phyloP scores from a whole-genome alignment of 305 asterid species.

The Fraxinus xanthoxyloides region DNA sequence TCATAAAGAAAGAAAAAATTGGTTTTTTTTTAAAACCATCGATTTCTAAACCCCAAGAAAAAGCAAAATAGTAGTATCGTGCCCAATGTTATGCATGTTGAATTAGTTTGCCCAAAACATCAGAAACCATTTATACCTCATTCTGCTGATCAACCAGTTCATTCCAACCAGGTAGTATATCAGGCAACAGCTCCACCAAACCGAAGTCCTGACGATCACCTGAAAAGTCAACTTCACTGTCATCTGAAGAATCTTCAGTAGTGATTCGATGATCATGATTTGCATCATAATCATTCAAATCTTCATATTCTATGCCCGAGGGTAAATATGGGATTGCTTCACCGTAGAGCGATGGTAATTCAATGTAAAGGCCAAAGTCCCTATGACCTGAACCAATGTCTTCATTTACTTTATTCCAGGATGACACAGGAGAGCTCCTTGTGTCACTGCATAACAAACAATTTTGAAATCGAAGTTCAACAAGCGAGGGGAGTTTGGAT shows the following conservation, averaged over 20 bases:
- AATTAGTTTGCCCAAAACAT: constrained; percentile 13
- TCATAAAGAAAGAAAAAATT: neutral
- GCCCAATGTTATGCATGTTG: constrained; percentile 1
- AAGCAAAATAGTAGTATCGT: neutral
- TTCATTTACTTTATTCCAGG: constrained; percentile 32
- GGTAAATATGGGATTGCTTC: constrained; percentile 37
- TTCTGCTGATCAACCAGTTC: constrained; percentile 51
- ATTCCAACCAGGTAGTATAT: constrained; percentile 47
- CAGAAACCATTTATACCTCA: constrained; percentile 49
- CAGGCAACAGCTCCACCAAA: constrained; percentile 39
- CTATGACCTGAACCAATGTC: constrained; percentile 34
- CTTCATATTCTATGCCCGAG: constrained; percentile 46
- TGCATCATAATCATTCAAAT: constrained; percentile 36
- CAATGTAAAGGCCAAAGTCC: constrained; percentile 32
- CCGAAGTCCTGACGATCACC: constrained; percentile 35
- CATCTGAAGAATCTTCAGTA: constrained; percentile 64
- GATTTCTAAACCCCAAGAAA: constrained; percentile 7
- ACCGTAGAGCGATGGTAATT: constrained; percentile 37
- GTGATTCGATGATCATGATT: constrained; percentile 43
- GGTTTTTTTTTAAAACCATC: constrained; percentile 5
- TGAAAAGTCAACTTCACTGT: constrained; percentile 77
- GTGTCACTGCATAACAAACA: constrained; percentile 38
- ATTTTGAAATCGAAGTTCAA: constrained; percentile 76
- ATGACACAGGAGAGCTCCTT: constrained; percentile 38
- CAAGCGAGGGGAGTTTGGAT: constrained; percentile 66